Percentiles rank a stretch among this genome's conserved stretches.
phyloP scores from a whole-genome alignment of 371 early-diverging fungal genomes.

The Choanephora cucurbitarum region DNA sequence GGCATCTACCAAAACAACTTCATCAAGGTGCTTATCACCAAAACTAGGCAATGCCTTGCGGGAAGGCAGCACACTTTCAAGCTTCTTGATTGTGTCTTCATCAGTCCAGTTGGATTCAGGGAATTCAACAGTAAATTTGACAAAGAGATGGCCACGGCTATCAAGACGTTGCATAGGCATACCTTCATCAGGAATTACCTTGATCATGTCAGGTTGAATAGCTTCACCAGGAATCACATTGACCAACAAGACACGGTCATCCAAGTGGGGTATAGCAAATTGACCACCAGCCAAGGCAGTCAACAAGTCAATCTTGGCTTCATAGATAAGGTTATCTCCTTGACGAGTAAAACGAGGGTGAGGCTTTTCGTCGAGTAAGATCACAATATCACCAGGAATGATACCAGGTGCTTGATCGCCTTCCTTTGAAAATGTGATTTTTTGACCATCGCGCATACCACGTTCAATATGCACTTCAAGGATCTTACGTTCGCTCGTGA shows the following conservation, averaged over 20 bases:
- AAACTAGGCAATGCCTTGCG: conserved; percentile 49
- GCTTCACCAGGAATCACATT: conserved; percentile 89
- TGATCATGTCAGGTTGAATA: conserved; percentile 76
- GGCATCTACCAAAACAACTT: conserved; percentile 75
- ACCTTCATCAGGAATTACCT: conserved; percentile 85
- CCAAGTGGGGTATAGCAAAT: conserved; percentile 85
- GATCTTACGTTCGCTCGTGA: conserved; percentile 76
- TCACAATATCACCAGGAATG: conserved; percentile 84
- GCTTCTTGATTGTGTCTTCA: conserved; percentile 60
- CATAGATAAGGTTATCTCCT: conserved; percentile 82
- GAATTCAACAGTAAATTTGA: conserved; percentile 91
- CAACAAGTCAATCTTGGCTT: conserved; percentile 87
- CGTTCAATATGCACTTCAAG: conserved; percentile 87
- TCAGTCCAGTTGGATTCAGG: conserved; percentile 82
- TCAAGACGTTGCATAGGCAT: conserved; percentile 93
- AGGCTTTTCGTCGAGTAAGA: conserved; percentile 88
- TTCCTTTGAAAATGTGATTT: conserved; percentile 88
- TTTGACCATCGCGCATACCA: conserved; percentile 95
- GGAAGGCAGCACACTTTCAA: conserved; percentile 69
- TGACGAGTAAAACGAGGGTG: conserved; percentile 83
- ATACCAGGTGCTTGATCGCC: conserved; percentile 85
- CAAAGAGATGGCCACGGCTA: conserved; percentile 85
- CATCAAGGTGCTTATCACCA: conserved; percentile 62
- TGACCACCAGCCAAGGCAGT: conserved; percentile 95
- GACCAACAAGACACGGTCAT: conserved; percentile 86